Evolutionary conservation across 805 yeast genomes (phyloP).

Genomic region (Candida golubevii): DNA sequence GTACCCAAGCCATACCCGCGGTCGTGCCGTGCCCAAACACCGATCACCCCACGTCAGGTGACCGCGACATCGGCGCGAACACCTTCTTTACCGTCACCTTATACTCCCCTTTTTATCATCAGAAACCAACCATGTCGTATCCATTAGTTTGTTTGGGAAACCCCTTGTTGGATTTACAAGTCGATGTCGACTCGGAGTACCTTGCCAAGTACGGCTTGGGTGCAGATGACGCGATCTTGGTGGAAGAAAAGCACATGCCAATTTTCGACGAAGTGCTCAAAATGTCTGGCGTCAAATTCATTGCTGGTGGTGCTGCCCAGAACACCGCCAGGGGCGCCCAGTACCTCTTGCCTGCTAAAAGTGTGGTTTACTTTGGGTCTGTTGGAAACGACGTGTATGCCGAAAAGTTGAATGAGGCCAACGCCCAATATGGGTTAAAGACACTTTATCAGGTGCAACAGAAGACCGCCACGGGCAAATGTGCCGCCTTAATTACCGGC

Average conservation of each 20-base stretch:
- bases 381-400: conserved; percentile 92
- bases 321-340: conserved; percentile 99
- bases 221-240: conserved; percentile 89
- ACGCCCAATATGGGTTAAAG: conserved; percentile 80
- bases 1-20: no score
- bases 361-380: conserved; percentile 92
- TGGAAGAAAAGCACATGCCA: conserved; percentile 78
- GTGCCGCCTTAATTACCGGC: conserved; percentile 93
- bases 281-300: conserved; percentile 55
- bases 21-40: no score
- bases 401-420: conserved; percentile 76
- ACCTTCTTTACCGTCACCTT: not conserved
- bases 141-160: conserved; percentile 84
- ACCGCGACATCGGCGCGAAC: not conserved
- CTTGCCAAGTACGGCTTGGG: conserved; percentile 78
- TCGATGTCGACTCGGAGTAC: conserved; percentile 62
- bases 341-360: conserved; percentile 71
- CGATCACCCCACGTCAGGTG: no score
- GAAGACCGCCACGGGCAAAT: conserved; percentile 85
- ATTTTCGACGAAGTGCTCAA: conserved; percentile 76
- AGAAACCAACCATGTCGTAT: conserved; percentile 44
- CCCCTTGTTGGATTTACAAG: conserved; percentile 87
- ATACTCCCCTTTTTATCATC: not conserved
- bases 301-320: conserved; percentile 99
- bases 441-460: conserved; percentile 81